phyloP scores from a whole-genome alignment of 495 filamentous ascomycete genomes.

The Letharia lupina region DNA sequence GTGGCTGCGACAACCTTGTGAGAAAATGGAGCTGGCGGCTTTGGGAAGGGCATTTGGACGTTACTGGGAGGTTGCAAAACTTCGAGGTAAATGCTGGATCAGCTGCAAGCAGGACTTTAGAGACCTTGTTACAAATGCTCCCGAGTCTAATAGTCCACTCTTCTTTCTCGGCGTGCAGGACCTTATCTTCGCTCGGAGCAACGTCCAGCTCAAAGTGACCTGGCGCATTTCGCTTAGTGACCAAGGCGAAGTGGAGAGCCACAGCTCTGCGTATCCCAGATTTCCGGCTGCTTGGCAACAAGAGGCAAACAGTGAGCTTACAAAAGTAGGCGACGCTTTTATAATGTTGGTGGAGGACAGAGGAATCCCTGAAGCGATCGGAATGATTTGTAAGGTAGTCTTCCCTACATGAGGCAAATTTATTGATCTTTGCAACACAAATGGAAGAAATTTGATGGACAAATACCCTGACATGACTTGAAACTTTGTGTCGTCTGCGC shows the following conservation, averaged over 20 bases:
- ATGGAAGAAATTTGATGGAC: background rate
- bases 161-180: conserved; percentile 36
- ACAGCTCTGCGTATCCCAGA: conserved; percentile 34
- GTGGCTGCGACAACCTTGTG: conserved; percentile 1
- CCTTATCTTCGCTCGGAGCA: conserved; percentile 33
- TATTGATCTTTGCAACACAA: background rate
- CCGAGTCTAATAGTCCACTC: conserved; percentile 22
- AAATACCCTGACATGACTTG: background rate
- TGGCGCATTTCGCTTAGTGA: conserved; percentile 31
- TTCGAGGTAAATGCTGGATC: conserved; percentile 16
- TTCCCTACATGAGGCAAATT: conserved; percentile 10
- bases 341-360: conserved; percentile 32
- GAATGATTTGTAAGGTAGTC: conserved; percentile 17
- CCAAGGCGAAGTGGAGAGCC: conserved; percentile 37
- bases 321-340: conserved; percentile 30
- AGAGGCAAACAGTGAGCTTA: conserved; percentile 11
- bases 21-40: background rate
- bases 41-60: conserved; percentile 15
- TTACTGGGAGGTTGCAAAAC: conserved; percentile 9
- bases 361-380: conserved; percentile 12
- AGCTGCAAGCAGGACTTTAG: conserved; percentile 10
- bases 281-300: conserved; percentile 25
- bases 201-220: conserved; percentile 25
- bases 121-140: conserved; percentile 24
- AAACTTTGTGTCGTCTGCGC: background rate